Conservation (phyloP, 2,329 filamentous ascomycete species). For the Paecilomyces variotii region DNA sequence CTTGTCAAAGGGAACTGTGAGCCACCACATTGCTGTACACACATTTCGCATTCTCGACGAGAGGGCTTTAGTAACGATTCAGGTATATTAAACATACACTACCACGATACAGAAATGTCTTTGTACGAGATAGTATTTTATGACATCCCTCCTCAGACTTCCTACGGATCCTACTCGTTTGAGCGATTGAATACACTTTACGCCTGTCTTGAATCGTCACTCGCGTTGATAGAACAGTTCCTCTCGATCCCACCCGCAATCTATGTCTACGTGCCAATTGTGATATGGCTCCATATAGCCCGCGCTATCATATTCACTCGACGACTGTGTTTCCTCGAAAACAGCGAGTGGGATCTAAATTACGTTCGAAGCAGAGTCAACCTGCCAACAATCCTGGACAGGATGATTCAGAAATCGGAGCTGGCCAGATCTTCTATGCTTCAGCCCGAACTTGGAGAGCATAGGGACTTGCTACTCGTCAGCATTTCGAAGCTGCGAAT, state of each 20-base stretch:
- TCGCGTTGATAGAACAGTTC: slow-evolving; percentile 1
- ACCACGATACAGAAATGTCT: slow-evolving; percentile 2
- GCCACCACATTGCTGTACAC: not conserved
- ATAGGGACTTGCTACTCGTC: not conserved
- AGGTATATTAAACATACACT: slow-evolving; percentile 1
- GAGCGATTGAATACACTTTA: not conserved
- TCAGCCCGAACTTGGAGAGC: not conserved
- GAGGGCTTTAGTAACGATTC: not conserved
- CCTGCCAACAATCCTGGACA: not conserved
- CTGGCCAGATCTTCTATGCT: not conserved
- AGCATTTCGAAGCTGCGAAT: not conserved
- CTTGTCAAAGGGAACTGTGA: not conserved
- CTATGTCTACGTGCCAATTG: slow-evolving; percentile 1
- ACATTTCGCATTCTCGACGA: not conserved
- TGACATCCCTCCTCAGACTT: not conserved
- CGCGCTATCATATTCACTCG: slow-evolving; percentile 1
- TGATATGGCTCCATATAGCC: slow-evolving; percentile 1
- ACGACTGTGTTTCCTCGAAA: slow-evolving; percentile 2
- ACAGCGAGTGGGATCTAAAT: slow-evolving; percentile 1
- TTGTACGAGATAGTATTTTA: slow-evolving; percentile 3
- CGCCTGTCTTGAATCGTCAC: not conserved
- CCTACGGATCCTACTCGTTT: not conserved
- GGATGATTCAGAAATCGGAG: not conserved
- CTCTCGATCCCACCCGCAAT: slow-evolving; percentile 1
- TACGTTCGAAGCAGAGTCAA: not conserved